phyloP scores from a whole-genome alignment of 495 filamentous ascomycete species.

The Trichodelitschia bisporula region DNA sequence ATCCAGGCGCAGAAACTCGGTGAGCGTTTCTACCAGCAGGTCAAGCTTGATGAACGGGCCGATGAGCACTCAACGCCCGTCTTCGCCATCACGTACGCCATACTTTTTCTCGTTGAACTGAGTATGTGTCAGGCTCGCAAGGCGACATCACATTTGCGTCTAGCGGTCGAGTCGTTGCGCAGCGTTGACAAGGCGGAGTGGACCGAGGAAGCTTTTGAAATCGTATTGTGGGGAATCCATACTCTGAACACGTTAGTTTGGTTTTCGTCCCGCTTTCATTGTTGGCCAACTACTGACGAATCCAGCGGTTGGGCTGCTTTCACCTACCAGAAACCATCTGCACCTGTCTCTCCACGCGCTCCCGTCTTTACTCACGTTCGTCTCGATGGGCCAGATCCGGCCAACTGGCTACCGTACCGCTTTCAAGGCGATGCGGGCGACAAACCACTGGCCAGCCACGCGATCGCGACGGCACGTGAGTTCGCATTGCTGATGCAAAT shows the following conservation, averaged over 20 bases:
- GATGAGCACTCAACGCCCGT: constrained; percentile 5
- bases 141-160: constrained; percentile 14
- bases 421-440: not conserved
- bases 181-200: not conserved
- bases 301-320: constrained; percentile 6
- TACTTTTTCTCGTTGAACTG: constrained; percentile 5
- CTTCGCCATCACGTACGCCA: constrained; percentile 4
- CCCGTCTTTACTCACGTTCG: constrained; percentile 4
- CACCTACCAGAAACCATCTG: constrained; percentile 7
- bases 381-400: constrained; percentile 1
- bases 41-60: constrained; percentile 2
- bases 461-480: constrained; percentile 5
- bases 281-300: not conserved
- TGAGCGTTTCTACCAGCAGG: constrained; percentile 9
- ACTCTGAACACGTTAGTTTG: constrained; percentile 6
- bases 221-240: constrained; percentile 7
- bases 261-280: not conserved
- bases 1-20: constrained; percentile 12
- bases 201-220: constrained; percentile 3
- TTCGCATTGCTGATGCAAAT: constrained; percentile 14
- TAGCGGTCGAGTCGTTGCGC: constrained; percentile 8
- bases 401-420: constrained; percentile 4
- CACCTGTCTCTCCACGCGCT: constrained; percentile 3
- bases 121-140: constrained; percentile 3
- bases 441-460: constrained; percentile 3